Evolutionary conservation across 495 filamentous ascomycete species (phyloP).

Genomic region (Penicillium steckii): DNA sequence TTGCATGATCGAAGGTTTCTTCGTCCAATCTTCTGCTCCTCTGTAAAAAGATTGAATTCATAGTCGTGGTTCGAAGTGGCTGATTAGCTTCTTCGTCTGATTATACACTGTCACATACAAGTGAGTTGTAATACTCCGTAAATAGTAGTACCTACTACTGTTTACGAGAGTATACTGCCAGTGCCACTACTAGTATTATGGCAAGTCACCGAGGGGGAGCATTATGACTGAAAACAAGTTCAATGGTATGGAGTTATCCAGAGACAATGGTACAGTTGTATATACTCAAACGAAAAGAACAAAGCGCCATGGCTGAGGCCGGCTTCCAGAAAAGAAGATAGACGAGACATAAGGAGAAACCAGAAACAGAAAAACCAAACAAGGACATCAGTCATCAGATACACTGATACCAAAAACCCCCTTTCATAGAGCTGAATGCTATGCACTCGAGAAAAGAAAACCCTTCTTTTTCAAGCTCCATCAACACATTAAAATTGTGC

Average conservation of each 20-base stretch:
- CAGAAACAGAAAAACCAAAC: neutral
- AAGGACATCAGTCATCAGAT: constrained; percentile 5
- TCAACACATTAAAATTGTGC: neutral
- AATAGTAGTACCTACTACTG: too few relatives aligned
- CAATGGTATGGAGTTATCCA: constrained; percentile 25
- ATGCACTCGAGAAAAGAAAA: neutral
- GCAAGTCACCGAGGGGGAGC: neutral
- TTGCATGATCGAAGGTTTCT: constrained; percentile 38
- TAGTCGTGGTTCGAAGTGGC: too few relatives aligned
- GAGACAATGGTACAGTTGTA: constrained; percentile 35
- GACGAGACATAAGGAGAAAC: constrained; percentile 2
- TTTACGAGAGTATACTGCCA: too few relatives aligned
- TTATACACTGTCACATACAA: too few relatives aligned
- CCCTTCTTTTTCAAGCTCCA: neutral
- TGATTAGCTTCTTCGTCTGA: too few relatives aligned
- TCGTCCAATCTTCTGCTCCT: constrained; percentile 18
- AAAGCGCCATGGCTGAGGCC: constrained; percentile 11
- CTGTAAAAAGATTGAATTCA: too few relatives aligned
- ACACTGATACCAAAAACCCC: neutral
- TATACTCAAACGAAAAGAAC: constrained; percentile 27
- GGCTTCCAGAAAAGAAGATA: constrained; percentile 20
- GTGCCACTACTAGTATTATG: neutral
- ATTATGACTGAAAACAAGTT: constrained; percentile 14
- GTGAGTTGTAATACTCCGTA: too few relatives aligned
- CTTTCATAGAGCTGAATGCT: neutral